Base-by-base conservation (phyloP, 2,329 filamentous ascomycete species). In the Fusarium citri region DNA sequence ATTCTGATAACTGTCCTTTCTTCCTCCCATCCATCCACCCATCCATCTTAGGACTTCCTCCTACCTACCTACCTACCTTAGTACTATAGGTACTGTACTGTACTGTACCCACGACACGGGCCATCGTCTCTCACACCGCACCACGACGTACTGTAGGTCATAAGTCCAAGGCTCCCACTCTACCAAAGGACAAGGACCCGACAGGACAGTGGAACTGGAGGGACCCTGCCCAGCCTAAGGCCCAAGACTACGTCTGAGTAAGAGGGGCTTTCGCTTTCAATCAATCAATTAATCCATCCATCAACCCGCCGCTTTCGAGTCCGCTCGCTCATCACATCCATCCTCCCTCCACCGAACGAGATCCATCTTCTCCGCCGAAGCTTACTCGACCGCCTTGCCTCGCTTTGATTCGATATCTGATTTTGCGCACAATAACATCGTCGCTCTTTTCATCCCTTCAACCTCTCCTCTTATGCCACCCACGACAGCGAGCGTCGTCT, bases 241-340 rank as follows among this genome's bases (percentile, higher is more conserved):
- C 40, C 20, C 41, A 43, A 23, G 20, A 43, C 47, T 34, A 28
- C 51, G 55, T 58, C 57, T 57, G 56, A 70, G 55, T 49, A 63
- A 58, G 68, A 73, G 68, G 68, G 60, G 70, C 68, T 64, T 23
- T 54, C 31, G 28, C 40, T 64, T 31, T 48, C 41, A 25, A n/a
- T 42, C 40, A 25, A 40, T 26, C 34, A 28, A 53, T 51, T 55
- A 65, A 72, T 65, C 64, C 64, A 67, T 68, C 67, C 56, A 69
- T 72, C 60, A 58, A 49, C 69, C 64, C 63, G 63, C 63, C 66
- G 62, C 70, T 72, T 58, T 74, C 69, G 72, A 74, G 72, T 72
- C 70, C 69, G 59, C 71, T 50, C 66, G 49, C 41, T 23, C 49
- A 51, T 57, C 45, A 69, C 47, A 47, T 60, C 61, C 50, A 56